Evolutionary conservation across 2,329 filamentous ascomycete species (phyloP).

Genomic region (Emmonsiellopsis sp.): DNA sequence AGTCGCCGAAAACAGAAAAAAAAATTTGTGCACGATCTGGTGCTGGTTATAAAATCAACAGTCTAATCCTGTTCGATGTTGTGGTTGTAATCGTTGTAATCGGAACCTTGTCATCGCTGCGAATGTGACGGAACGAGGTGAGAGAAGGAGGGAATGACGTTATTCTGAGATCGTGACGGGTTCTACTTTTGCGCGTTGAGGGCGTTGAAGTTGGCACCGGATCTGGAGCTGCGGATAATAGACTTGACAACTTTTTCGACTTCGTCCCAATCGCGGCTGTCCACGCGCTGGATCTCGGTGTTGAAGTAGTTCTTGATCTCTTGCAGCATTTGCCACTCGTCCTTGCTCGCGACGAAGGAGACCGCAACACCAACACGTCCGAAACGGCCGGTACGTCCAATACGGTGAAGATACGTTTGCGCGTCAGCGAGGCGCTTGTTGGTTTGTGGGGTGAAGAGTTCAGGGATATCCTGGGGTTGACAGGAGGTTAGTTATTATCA

Average conservation of each 20-base stretch:
- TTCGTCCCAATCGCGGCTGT: constrained; percentile 81
- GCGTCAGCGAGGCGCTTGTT: constrained; percentile 66
- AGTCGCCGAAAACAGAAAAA: background rate
- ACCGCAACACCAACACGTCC: constrained; percentile 94
- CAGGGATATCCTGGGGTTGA: constrained; percentile 53
- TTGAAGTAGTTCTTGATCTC: constrained; percentile 73
- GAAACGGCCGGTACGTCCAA: constrained; percentile 92
- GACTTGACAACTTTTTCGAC: constrained; percentile 76
- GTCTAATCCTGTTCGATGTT: too few species aligned
- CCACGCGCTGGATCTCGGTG: constrained; percentile 71
- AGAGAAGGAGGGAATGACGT: too few species aligned
- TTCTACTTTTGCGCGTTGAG: background rate
- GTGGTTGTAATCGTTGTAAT: too few species aligned
- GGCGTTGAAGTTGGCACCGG: constrained; percentile 28
- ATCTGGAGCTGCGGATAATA: constrained; percentile 53
- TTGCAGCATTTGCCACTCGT: constrained; percentile 69
- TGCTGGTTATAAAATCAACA: background rate
- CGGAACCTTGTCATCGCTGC: too few species aligned
- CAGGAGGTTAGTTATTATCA: constrained; percentile 1
- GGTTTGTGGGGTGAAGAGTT: constrained; percentile 47
- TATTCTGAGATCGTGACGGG: too few species aligned
- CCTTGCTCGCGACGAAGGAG: constrained; percentile 82
- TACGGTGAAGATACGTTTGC: constrained; percentile 96
- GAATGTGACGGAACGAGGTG: too few species aligned
- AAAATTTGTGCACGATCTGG: background rate